Evolutionary conservation across 2,329 filamentous ascomycete genomes (phyloP).

Genomic region (Coleophoma eucalyptorum): DNA sequence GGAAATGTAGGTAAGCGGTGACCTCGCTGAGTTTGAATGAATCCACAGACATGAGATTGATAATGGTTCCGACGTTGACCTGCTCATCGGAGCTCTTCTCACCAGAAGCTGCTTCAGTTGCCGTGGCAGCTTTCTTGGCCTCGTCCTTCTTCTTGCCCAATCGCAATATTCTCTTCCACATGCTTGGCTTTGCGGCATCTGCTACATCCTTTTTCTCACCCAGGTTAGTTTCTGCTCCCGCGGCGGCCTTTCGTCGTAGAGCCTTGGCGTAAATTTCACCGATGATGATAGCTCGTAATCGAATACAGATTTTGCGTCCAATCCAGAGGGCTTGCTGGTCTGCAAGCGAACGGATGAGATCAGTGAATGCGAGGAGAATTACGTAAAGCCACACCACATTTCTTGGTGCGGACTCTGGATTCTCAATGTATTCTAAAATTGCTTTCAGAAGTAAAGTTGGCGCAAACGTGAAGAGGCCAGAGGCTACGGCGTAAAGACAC

Average conservation of each 20-base stretch:
- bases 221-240: constrained; percentile 69
- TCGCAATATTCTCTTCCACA: constrained; percentile 7
- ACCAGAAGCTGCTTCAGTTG: constrained; percentile 3
- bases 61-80: constrained; percentile 95
- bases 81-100: constrained; percentile 56
- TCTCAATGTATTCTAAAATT: constrained; percentile 92
- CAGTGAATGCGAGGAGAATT: constrained; percentile 80
- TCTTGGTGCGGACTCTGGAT: constrained; percentile 67
- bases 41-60: constrained; percentile 99
- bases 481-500: constrained; percentile 73
- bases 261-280: constrained; percentile 98
- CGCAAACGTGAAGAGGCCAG: constrained; percentile 81
- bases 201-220: constrained; percentile 47
- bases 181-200: constrained; percentile 31
- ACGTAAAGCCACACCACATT: constrained; percentile 97
- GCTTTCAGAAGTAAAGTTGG: constrained; percentile 87
- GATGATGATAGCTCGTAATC: constrained; percentile 89
- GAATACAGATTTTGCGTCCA: constrained; percentile 90
- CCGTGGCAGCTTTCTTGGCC: constrained; percentile 35
- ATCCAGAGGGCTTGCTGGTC: constrained; percentile 90
- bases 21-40: constrained; percentile 98
- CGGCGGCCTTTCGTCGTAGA: constrained; percentile 81
- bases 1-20: constrained; percentile 90
- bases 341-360: constrained; percentile 74
- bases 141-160: constrained; percentile 36